phyloP scores from a whole-genome alignment of 1,284 basidiomycete species.

The Apiotrichum siamense region DNA sequence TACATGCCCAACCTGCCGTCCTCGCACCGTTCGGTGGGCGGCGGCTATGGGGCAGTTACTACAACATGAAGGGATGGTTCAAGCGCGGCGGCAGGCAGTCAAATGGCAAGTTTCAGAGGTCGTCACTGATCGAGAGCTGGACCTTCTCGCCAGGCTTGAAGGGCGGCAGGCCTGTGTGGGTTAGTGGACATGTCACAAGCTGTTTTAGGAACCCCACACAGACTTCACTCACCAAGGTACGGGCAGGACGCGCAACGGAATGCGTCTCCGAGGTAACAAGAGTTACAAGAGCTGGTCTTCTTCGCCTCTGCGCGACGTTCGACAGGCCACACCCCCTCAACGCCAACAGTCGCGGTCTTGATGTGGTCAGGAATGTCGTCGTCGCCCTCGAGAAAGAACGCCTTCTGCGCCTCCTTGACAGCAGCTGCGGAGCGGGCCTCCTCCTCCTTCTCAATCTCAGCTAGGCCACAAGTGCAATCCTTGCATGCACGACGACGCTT shows the following conservation, averaged over 20 bases:
- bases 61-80: neutral
- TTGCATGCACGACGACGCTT: slow-evolving; percentile 69
- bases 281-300: slow-evolving; percentile 91
- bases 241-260: slow-evolving; percentile 95
- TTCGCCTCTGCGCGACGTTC: slow-evolving; percentile 60
- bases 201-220: neutral
- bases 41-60: neutral
- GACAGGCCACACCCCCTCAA: slow-evolving; percentile 47
- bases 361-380: slow-evolving; percentile 45
- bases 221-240: slow-evolving; percentile 69
- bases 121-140: slow-evolving; percentile 70
- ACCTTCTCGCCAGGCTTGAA: slow-evolving; percentile 99
- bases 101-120: slow-evolving; percentile 53
- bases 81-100: neutral
- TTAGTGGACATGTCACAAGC: neutral
- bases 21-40: no score
- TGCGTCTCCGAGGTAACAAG: slow-evolving; percentile 94
- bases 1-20: no score
- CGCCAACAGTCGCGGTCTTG: slow-evolving; percentile 33
- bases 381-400: slow-evolving; percentile 45
- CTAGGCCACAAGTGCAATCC: slow-evolving; percentile 84
- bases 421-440: slow-evolving; percentile 46
- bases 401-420: slow-evolving; percentile 33
- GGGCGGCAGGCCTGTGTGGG: slow-evolving; percentile 69
- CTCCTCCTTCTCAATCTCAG: slow-evolving; percentile 85